phyloP scores from a whole-genome alignment of 345 rosid species.

The Syzygium aromaticum region DNA sequence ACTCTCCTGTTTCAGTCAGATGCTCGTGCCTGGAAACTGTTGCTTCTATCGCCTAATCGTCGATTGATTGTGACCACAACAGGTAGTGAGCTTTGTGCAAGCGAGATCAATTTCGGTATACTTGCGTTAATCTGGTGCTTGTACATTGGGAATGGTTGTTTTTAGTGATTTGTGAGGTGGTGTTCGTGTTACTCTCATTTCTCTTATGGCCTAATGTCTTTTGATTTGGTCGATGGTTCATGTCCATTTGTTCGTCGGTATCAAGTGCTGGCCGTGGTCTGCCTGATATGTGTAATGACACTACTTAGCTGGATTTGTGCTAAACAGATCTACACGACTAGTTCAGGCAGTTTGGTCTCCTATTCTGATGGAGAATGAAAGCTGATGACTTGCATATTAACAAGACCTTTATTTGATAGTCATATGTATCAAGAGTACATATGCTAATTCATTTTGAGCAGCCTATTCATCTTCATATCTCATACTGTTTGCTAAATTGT shows the following conservation, averaged over 20 bases:
- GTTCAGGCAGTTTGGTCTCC: background rate
- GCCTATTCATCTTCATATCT: background rate
- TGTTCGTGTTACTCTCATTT: background rate
- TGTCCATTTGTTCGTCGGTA: too few species aligned
- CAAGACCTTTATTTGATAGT: background rate
- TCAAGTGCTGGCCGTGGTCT: too few species aligned
- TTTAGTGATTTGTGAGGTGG: background rate
- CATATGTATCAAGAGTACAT: background rate
- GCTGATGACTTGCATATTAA: background rate
- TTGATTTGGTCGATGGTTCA: background rate
- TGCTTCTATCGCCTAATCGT: background rate
- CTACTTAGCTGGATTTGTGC: background rate
- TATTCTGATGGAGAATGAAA: background rate
- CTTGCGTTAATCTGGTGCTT: background rate
- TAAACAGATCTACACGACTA: background rate
- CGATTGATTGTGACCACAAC: background rate
- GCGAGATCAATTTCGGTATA: background rate
- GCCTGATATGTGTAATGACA: background rate
- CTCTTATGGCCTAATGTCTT: background rate
- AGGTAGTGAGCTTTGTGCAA: background rate
- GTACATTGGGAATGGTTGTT: background rate
- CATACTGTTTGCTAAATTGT: background rate
- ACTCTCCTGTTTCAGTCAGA: conserved; percentile 8
- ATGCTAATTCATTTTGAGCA: background rate
- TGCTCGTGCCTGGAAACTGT: background rate